Evolutionary conservation across 192 early-diverging fungal species (phyloP).

Genomic region (Glomus cerebriforme): DNA sequence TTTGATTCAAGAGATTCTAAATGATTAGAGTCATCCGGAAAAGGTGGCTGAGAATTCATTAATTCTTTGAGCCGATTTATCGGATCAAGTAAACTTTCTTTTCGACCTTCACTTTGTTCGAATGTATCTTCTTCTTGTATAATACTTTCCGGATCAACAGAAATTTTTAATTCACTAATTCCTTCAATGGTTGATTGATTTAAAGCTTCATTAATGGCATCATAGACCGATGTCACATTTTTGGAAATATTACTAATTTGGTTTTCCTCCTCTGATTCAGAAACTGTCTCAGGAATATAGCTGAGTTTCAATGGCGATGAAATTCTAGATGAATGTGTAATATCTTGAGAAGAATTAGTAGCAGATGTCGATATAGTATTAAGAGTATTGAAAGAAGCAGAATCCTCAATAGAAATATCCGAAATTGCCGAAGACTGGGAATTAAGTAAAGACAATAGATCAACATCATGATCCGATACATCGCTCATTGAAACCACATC

Average conservation of each 20-base stretch:
- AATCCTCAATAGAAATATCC: neutral
- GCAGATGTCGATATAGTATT: neutral
- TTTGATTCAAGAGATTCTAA: neutral
- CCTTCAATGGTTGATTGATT: neutral
- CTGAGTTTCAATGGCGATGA: constrained; percentile 5
- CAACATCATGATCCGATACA: neutral
- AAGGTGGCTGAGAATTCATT: neutral
- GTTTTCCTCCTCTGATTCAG: neutral
- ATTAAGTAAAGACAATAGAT: neutral
- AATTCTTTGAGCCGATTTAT: constrained; percentile 29
- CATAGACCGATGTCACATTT: neutral
- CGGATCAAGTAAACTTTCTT: constrained; percentile 7
- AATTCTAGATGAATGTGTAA: neutral
- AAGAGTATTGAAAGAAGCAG: neutral
- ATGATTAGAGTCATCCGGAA: neutral
- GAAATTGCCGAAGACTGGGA: neutral
- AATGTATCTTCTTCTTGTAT: neutral
- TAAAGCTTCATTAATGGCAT: neutral
- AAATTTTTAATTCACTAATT: neutral
- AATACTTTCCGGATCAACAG: neutral
- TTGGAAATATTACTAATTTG: neutral
- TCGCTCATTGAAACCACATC: neutral
- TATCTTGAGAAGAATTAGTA: neutral
- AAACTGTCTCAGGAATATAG: neutral
- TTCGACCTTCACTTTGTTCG: neutral